Evolutionary conservation across 2,329 filamentous ascomycete genomes (phyloP).

Genomic region (Cytospora piceicola): DNA sequence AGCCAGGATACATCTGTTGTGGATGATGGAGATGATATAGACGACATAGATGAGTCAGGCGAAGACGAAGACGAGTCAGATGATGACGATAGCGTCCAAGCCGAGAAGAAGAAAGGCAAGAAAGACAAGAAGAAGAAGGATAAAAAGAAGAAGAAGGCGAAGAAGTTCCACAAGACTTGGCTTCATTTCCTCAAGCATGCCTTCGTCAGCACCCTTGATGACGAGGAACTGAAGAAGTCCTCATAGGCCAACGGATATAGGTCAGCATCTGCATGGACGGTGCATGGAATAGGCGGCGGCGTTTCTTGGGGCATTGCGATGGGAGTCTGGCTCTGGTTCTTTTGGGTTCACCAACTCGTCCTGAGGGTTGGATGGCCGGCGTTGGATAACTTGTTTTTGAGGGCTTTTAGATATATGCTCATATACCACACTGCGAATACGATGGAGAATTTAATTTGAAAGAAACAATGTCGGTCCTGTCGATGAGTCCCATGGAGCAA

Average conservation of each 20-base stretch:
- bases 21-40: conserved; percentile 36
- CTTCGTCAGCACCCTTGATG: conserved; percentile 74
- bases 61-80: conserved; percentile 8
- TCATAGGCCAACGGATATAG: conserved; percentile 12
- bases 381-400: not conserved
- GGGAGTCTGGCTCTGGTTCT: conserved; percentile 24
- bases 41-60: conserved; percentile 35
- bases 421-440: not conserved
- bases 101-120: conserved; percentile 47
- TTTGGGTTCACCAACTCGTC: conserved; percentile 7
- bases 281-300: conserved; percentile 16
- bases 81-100: conserved; percentile 35
- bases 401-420: not conserved
- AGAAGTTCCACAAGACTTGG: conserved; percentile 71
- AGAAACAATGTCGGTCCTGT: not conserved
- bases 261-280: not conserved
- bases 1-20: conserved; percentile 37
- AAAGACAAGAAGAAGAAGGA: conserved; percentile 48
- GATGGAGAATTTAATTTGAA: not conserved
- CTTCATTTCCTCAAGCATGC: conserved; percentile 76
- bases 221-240: conserved; percentile 62
- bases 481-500: no score
- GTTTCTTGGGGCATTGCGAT: conserved; percentile 22
- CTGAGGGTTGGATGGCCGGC: not conserved
- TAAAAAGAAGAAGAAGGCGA: conserved; percentile 57